A percentile compares a stretch with the other conserved stretches of the same genome.
Evolutionary conservation across 768 basidiomycete species (phyloP).

Genomic region (Boletellus sp.): DNA sequence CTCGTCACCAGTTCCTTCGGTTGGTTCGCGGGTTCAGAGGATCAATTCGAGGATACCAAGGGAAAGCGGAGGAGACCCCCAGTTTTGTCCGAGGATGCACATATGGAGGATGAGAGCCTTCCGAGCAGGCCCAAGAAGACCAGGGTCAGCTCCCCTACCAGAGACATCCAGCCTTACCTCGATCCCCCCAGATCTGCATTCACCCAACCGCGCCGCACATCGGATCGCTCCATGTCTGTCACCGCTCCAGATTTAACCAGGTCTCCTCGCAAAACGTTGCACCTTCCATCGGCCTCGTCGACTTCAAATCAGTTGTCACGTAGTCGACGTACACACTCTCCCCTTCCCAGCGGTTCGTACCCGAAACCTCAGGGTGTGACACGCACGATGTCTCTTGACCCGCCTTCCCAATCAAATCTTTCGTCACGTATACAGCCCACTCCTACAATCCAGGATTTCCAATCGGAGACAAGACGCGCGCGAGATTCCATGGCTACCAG

Average conservation of each 20-base stretch:
- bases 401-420: slow-evolving; percentile 36
- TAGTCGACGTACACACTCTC: slow-evolving; percentile 43
- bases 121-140: slow-evolving; percentile 46
- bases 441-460: slow-evolving; percentile 34
- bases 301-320: slow-evolving; percentile 30
- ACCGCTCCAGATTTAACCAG: slow-evolving; percentile 20
- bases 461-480: slow-evolving; percentile 18
- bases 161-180: slow-evolving; percentile 42
- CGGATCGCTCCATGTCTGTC: slow-evolving; percentile 18
- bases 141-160: slow-evolving; percentile 49
- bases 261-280: slow-evolving; percentile 30
- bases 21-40: slow-evolving; percentile 50
- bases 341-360: slow-evolving; percentile 30
- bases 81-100: slow-evolving; percentile 20
- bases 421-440: slow-evolving; percentile 24
- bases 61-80: slow-evolving; percentile 55
- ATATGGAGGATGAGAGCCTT: slow-evolving; percentile 33
- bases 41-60: slow-evolving; percentile 46
- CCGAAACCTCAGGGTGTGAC: slow-evolving; percentile 36
- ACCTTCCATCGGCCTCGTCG: slow-evolving; percentile 27
- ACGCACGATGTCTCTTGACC: slow-evolving; percentile 76
- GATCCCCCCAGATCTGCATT: slow-evolving; percentile 53
- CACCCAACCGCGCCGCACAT: slow-evolving; percentile 20
- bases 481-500: slow-evolving; percentile 23
- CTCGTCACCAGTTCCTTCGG: slow-evolving; percentile 60